phyloP scores from a whole-genome alignment of 225 moss, liverwort and hornwort species.

The Climacium dendroides region DNA sequence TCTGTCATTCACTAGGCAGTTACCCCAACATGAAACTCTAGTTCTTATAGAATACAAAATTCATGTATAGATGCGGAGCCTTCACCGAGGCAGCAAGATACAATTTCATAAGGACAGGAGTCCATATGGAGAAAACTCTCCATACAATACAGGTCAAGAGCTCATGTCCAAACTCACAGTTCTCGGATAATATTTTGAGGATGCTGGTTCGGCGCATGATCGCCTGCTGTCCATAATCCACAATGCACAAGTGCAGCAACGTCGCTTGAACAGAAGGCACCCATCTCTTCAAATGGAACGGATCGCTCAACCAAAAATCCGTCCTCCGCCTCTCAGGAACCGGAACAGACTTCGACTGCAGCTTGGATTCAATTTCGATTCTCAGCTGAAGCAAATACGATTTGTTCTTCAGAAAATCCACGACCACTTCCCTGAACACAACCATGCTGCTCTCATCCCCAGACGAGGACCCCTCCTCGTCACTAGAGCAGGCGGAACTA shows the following conservation, averaged over 20 bases:
- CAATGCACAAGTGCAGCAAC: slow-evolving; percentile 34
- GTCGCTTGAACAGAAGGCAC: slow-evolving; percentile 15
- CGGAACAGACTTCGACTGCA: slow-evolving; percentile 33
- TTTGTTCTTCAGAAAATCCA: slow-evolving; percentile 1
- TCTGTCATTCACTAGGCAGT: background rate
- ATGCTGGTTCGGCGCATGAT: slow-evolving; percentile 36
- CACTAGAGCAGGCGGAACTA: background rate
- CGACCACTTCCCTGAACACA: slow-evolving; percentile 19
- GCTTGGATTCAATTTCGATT: slow-evolving; percentile 26
- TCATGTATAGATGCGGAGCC: background rate
- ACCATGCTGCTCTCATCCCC: background rate
- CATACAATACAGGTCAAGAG: background rate
- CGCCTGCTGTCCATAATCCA: slow-evolving; percentile 52
- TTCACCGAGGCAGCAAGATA: background rate
- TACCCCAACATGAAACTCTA: background rate
- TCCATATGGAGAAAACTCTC: background rate
- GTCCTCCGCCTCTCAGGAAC: slow-evolving; percentile 13
- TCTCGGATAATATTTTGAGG: slow-evolving; percentile 27
- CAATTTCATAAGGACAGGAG: background rate
- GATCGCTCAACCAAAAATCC: slow-evolving; percentile 48
- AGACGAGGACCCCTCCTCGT: slow-evolving; percentile 4
- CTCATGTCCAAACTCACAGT: slow-evolving; percentile 13
- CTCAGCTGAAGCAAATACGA: slow-evolving; percentile 14
- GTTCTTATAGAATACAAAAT: background rate
- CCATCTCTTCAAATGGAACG: slow-evolving; percentile 26